Evolutionary conservation across 1,139 yeast genomes (phyloP).

Genomic region (Pichia sp.): DNA sequence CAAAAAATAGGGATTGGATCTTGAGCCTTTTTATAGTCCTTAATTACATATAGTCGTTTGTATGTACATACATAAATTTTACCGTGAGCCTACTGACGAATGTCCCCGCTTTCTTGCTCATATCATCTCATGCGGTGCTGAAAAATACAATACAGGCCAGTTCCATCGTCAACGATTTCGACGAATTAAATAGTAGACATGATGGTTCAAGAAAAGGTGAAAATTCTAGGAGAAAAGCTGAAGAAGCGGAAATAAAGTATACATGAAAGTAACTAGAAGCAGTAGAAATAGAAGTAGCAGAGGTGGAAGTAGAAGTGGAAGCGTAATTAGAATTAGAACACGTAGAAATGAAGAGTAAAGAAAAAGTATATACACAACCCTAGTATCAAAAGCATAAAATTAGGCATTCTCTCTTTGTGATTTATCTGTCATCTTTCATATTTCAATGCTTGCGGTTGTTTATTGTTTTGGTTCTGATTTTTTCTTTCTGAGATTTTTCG

Average conservation of each 20-base stretch:
- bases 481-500: neutral
- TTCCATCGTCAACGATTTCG: no score
- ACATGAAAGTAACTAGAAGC: no score
- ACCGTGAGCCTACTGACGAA: neutral
- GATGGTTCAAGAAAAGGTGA: neutral
- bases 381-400: neutral
- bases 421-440: no score
- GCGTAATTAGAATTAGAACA: neutral
- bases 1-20: slow-evolving; percentile 12
- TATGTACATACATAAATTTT: neutral
- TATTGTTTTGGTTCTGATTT: neutral
- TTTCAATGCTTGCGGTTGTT: no score
- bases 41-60: neutral
- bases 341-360: neutral
- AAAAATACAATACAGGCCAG: no score
- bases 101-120: neutral
- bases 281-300: neutral
- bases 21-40: neutral
- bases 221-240: neutral
- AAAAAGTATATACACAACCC: neutral
- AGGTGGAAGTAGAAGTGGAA: neutral
- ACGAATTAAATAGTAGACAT: neutral
- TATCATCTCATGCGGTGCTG: neutral
- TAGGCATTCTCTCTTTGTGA: no score
- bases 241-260: neutral